Evolutionary conservation across 257 asterid species (phyloP).

Genomic region (Solanum sitiens): DNA sequence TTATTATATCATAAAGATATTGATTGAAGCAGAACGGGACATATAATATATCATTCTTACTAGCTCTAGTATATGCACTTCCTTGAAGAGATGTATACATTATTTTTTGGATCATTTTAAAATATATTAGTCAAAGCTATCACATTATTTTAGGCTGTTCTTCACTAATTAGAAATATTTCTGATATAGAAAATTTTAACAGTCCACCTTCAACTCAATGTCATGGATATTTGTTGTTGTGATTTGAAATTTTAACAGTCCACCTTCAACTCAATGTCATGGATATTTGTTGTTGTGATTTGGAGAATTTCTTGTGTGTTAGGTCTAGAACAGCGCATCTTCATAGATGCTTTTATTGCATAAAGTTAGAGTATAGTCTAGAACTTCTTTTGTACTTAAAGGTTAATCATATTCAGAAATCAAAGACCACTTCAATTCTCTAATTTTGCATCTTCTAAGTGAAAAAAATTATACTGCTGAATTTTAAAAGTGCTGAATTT

Average conservation of each 20-base stretch:
- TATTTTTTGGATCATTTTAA: too few species aligned
- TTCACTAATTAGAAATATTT: neutral
- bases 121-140: neutral
- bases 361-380: neutral
- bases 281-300: neutral
- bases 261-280: neutral
- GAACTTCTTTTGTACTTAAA: neutral
- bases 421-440: neutral
- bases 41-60: neutral
- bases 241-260: neutral
- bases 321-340: too few species aligned
- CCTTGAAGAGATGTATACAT: neutral
- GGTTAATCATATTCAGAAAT: neutral
- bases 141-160: neutral
- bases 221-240: neutral
- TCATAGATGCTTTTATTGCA: too few species aligned
- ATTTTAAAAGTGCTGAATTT: too few species aligned
- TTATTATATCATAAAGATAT: neutral
- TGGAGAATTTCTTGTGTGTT: neutral
- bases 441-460: neutral
- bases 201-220: neutral
- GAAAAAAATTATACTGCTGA: too few species aligned
- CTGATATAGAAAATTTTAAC: neutral
- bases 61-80: neutral
- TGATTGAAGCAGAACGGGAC: neutral